phyloP scores from a whole-genome alignment of 2,329 filamentous ascomycete species.

The Penicillium sp. region DNA sequence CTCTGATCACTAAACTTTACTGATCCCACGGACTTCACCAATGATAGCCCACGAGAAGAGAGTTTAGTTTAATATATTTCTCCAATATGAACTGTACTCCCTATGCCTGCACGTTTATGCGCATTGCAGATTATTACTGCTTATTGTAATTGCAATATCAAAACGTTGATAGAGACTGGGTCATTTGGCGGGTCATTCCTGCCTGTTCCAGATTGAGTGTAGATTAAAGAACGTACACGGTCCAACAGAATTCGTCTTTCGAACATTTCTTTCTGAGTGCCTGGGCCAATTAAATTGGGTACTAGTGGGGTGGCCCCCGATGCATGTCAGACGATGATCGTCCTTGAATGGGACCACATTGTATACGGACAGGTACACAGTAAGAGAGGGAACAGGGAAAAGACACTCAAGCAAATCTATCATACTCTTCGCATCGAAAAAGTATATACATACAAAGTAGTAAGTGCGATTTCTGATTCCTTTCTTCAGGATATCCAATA shows the following conservation, averaged over 20 bases:
- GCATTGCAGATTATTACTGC: neutral
- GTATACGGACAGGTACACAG: neutral
- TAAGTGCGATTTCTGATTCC: too few species aligned
- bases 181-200: neutral
- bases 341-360: neutral
- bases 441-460: too few species aligned
- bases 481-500: neutral
- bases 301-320: neutral
- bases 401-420: too few species aligned
- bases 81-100: neutral
- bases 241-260: neutral
- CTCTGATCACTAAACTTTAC: neutral
- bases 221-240: neutral
- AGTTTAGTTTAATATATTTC: neutral
- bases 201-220: neutral
- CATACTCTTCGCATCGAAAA: too few species aligned
- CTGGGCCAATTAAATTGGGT: neutral
- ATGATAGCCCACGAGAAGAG: neutral
- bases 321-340: slow-evolving; percentile 11
- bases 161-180: too few species aligned
- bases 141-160: neutral
- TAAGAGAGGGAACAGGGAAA: neutral
- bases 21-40: slow-evolving; percentile 3
- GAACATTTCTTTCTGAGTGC: neutral
- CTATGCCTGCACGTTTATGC: slow-evolving; percentile 4